Conservation (phyloP, 2,329 filamentous ascomycete species). For the Gaeumannomyces sp. region DNA sequence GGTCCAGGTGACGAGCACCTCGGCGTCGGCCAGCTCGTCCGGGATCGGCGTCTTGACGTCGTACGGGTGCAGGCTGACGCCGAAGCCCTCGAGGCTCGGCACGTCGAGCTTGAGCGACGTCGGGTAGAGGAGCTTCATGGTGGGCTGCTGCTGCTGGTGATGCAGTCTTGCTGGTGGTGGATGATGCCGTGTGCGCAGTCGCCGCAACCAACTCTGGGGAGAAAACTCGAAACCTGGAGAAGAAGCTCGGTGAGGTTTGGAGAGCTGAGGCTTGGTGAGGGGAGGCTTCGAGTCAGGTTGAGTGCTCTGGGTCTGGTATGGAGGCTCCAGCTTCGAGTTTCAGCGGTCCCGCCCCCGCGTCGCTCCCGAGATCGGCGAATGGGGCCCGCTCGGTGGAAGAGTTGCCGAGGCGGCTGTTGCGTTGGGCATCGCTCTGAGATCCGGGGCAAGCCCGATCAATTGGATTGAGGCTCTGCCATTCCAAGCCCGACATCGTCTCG, state of each 20-base stretch:
- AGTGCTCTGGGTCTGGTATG: background rate
- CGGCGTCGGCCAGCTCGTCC: conserved; percentile 36
- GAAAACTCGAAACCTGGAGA: background rate
- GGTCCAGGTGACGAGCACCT: conserved; percentile 39
- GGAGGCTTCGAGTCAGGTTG: too few relatives aligned
- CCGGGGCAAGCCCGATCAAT: too few relatives aligned
- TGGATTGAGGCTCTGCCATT: too few relatives aligned
- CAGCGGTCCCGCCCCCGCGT: background rate
- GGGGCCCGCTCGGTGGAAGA: background rate
- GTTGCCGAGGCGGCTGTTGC: background rate
- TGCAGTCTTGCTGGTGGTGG: too few relatives aligned
- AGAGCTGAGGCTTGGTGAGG: too few relatives aligned
- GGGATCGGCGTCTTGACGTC: conserved; percentile 37
- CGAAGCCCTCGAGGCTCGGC: conserved; percentile 18
- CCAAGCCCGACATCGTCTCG: too few relatives aligned
- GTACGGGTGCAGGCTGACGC: conserved; percentile 28
- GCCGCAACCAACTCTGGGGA: too few relatives aligned
- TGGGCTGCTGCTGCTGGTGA: background rate
- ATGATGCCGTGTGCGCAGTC: background rate
- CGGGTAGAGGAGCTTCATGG: conserved; percentile 21
- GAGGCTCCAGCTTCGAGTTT: background rate
- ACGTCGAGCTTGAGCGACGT: conserved; percentile 20
- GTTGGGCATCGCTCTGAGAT: too few relatives aligned
- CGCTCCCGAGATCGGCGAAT: background rate
- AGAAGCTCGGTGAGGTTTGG: too few relatives aligned